Base-by-base conservation (phyloP, 495 filamentous ascomycete genomes). In the Cercophora scortea region DNA sequence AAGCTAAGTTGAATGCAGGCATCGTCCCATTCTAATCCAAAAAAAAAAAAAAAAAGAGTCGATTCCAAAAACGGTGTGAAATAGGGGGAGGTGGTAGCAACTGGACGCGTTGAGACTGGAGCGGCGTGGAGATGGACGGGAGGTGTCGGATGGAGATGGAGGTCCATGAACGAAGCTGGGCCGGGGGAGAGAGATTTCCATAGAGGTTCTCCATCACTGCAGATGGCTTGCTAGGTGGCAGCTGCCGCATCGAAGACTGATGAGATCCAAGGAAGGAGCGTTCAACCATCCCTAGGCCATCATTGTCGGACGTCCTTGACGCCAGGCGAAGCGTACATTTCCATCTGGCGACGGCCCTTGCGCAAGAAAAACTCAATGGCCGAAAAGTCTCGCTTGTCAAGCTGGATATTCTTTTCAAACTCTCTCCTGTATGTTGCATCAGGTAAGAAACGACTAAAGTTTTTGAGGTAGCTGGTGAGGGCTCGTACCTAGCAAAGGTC, bases 291-390 rank as follows among this genome's bases (percentile, higher is more conserved):
- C n/a, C 25, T 25, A 5, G 5, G 2, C 25, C 25, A 25, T 25
- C 25, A 69, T 57, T 58, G 73, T 59, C 68, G 61, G 54, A 98
- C 87, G 67, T 95, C 89, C 62, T 81, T 89, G 63, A 96, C 88
- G 2, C 86, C 87, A 18, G 90, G 84, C 7, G 83, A 80, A 15
- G 85, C 81, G 69, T 94, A 97, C 50, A 84, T 80, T 48, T 96
- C 90, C 19, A 98, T 70, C 68, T 97, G 90, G 48, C 88, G 80
- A 33, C 81, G 77, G 39, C 93, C 93, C 63, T 87, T 91, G 43
- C 92, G 80, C 33, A 98, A 63, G 4, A 96, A 73, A 70, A 88
- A 94, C 67, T 98, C 93, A 53, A 98, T 84, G 3, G 90, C 80
- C 42, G 71, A 70, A 68, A 97, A 97, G 64, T 97, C 90, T 64